phyloP scores from a whole-genome alignment of 495 filamentous ascomycete genomes.

The Neurospora tetrasperma region DNA sequence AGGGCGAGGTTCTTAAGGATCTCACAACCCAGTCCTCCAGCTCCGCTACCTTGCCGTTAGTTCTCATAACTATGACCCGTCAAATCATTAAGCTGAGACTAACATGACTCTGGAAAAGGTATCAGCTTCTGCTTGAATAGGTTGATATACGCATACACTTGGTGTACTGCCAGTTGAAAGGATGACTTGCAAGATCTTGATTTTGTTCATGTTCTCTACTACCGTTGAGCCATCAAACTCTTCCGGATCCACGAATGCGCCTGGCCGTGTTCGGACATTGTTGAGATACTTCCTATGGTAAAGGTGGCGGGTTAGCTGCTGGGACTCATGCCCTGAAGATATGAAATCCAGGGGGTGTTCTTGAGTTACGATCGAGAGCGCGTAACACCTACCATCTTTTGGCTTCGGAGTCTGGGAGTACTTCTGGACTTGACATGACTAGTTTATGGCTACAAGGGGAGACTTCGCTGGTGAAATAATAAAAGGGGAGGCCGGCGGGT shows the following conservation, averaged over 20 bases:
- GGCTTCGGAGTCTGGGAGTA: slow-evolving; percentile 16
- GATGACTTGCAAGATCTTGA: slow-evolving; percentile 22
- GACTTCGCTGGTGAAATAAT: not conserved
- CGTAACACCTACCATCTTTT: slow-evolving; percentile 17
- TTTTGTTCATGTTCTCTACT: slow-evolving; percentile 43
- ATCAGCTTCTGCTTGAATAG: not conserved
- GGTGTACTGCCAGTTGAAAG: not conserved
- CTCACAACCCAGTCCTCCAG: slow-evolving; percentile 92
- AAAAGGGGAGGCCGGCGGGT: not conserved
- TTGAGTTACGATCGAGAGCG: not conserved
- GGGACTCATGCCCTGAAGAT: not conserved
- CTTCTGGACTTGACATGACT: slow-evolving; percentile 20
- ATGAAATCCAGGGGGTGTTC: not conserved
- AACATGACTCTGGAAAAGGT: slow-evolving; percentile 14
- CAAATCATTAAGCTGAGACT: slow-evolving; percentile 6
- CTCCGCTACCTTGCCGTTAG: slow-evolving; percentile 49
- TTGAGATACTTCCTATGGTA: slow-evolving; percentile 61
- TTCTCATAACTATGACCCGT: slow-evolving; percentile 8
- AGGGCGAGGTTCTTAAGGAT: slow-evolving; percentile 94
- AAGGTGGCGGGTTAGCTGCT: not conserved
- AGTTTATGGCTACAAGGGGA: slow-evolving; percentile 14
- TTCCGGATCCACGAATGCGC: slow-evolving; percentile 69
- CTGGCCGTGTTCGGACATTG: slow-evolving; percentile 59
- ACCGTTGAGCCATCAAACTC: slow-evolving; percentile 55
- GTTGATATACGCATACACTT: not conserved